Evolutionary conservation across 2,329 filamentous ascomycete species (phyloP).

Genomic region (Ophiostoma quercus): DNA sequence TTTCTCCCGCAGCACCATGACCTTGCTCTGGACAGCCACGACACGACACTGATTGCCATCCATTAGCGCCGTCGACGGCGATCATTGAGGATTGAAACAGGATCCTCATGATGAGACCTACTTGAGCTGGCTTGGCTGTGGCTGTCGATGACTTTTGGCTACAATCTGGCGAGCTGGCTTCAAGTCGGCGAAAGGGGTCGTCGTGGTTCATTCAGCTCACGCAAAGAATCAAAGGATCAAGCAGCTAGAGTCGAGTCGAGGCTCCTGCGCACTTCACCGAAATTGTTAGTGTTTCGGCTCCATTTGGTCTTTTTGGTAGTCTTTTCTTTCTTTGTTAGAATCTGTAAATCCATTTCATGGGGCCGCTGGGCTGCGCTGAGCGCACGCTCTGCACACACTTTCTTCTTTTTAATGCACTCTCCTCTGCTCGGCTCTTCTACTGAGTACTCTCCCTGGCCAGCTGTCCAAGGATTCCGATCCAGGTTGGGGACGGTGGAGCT

Average conservation of each 20-base stretch:
- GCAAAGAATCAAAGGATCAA: neutral
- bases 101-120: neutral
- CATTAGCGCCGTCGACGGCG: neutral
- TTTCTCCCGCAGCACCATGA: neutral
- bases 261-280: neutral
- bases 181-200: neutral
- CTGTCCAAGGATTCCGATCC: slow-evolving; percentile 2
- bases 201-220: neutral
- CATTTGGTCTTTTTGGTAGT: neutral
- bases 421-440: too few species aligned
- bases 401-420: neutral
- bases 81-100: neutral
- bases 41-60: too few species aligned
- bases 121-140: too few species aligned
- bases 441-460: neutral
- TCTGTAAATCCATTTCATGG: neutral
- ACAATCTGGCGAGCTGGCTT: neutral
- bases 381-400: neutral
- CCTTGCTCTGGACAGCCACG: neutral
- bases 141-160: neutral
- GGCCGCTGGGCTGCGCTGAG: neutral
- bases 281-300: neutral
- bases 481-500: neutral
- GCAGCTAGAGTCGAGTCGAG: neutral
- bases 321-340: neutral